Evolutionary conservation across 805 yeast species (phyloP).

Genomic region (Barnettozyma sucrosica): DNA sequence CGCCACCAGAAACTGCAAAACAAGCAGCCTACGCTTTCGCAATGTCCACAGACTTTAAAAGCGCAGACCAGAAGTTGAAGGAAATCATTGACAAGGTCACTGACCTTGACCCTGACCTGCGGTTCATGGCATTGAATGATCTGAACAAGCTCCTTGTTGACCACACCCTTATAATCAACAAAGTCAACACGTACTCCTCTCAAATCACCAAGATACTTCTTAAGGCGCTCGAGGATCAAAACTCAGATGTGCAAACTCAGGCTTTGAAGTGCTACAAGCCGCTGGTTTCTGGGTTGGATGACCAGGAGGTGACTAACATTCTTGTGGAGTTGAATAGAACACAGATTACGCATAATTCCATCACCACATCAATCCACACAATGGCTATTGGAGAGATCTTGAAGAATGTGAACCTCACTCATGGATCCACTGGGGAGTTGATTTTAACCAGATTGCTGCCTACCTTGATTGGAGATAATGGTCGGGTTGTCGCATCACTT

Average conservation of each 20-base stretch:
- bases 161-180: constrained; percentile 24
- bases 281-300: constrained; percentile 22
- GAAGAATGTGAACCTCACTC: constrained; percentile 21
- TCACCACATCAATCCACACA: constrained; percentile 25
- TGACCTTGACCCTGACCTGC: constrained; percentile 72
- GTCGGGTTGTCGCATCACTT: constrained; percentile 31
- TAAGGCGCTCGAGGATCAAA: constrained; percentile 49
- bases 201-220: constrained; percentile 36
- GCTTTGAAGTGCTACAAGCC: constrained; percentile 56
- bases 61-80: constrained; percentile 24
- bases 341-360: constrained; percentile 20
- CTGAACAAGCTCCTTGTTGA: constrained; percentile 41
- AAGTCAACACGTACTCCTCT: constrained; percentile 27
- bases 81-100: constrained; percentile 39
- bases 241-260: constrained; percentile 69
- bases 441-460: constrained; percentile 37
- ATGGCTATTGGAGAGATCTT: constrained; percentile 25
- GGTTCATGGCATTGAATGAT: constrained; percentile 84
- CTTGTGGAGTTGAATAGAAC: constrained; percentile 17
- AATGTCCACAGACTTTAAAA: constrained; percentile 25
- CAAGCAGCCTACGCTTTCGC: not conserved
- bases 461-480: constrained; percentile 28
- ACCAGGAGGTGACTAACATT: constrained; percentile 19
- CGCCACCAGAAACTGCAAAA: not conserved
- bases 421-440: constrained; percentile 20